Evolutionary conservation across 257 asterid genomes (phyloP).

Genomic region (Solanum sejunctum): DNA sequence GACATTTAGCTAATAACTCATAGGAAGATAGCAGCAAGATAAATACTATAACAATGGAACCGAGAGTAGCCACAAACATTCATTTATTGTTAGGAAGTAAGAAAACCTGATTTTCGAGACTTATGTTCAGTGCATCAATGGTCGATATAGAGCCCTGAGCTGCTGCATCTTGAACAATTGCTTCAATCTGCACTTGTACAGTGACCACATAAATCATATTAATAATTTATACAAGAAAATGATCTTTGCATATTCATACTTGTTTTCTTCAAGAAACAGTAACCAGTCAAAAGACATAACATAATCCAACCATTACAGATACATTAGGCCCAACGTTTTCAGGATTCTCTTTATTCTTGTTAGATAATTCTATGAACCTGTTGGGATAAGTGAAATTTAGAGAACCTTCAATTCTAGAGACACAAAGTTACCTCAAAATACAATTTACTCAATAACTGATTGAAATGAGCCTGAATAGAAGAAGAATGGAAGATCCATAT

Average conservation of each 20-base stretch:
- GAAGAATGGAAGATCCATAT: background rate
- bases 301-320: background rate
- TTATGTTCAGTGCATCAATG: constrained; percentile 48
- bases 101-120: constrained; percentile 58
- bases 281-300: background rate
- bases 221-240: background rate
- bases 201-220: background rate
- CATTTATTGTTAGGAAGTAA: background rate
- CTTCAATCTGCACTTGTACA: constrained; percentile 47
- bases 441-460: background rate
- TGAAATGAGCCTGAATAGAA: background rate
- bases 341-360: background rate
- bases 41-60: background rate
- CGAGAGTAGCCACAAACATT: background rate
- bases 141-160: constrained; percentile 65
- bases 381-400: background rate
- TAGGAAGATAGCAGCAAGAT: no score
- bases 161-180: constrained; percentile 63
- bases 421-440: background rate
- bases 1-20: background rate
- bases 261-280: background rate
- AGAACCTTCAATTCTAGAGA: background rate
- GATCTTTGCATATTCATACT: background rate
- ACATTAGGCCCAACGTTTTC: background rate
- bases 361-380: background rate